Conservation (phyloP, 2,329 filamentous ascomycete genomes). For the Passalora sequoiae region DNA sequence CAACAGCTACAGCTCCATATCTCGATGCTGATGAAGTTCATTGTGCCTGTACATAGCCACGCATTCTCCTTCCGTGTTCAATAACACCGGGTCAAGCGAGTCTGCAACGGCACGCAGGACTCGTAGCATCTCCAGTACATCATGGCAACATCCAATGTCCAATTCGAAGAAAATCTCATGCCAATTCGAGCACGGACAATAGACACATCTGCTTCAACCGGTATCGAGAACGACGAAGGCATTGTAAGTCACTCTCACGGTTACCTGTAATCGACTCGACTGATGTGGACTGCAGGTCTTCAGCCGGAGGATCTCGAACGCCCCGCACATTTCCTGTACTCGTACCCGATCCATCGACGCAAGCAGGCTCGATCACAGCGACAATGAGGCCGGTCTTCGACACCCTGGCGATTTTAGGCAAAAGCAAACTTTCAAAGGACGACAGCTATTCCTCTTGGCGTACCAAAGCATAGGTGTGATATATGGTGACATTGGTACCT, state of each 20-base stretch:
- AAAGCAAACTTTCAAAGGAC: conserved; percentile 32
- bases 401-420: conserved; percentile 26
- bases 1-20: neutral
- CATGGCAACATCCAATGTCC: no score
- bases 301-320: conserved; percentile 14
- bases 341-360: conserved; percentile 12
- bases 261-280: neutral
- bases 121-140: no score
- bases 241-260: conserved; percentile 1
- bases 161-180: no score
- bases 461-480: conserved; percentile 64
- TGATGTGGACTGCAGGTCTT: conserved; percentile 14
- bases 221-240: conserved; percentile 4
- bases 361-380: conserved; percentile 8
- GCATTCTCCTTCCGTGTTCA: neutral
- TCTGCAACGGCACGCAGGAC: no score
- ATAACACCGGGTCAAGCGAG: neutral
- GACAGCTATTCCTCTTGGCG: conserved; percentile 45
- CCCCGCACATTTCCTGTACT: conserved; percentile 6
- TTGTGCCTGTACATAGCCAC: neutral
- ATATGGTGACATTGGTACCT: conserved; percentile 64
- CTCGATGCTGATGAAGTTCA: neutral
- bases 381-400: conserved; percentile 24
- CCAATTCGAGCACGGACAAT: neutral
- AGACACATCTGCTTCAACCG: neutral